Evolutionary conservation across 805 yeast genomes (phyloP), one percentile per base, ranked within the genome.

Genomic region (Kazachstania kunashirensis): DNA sequence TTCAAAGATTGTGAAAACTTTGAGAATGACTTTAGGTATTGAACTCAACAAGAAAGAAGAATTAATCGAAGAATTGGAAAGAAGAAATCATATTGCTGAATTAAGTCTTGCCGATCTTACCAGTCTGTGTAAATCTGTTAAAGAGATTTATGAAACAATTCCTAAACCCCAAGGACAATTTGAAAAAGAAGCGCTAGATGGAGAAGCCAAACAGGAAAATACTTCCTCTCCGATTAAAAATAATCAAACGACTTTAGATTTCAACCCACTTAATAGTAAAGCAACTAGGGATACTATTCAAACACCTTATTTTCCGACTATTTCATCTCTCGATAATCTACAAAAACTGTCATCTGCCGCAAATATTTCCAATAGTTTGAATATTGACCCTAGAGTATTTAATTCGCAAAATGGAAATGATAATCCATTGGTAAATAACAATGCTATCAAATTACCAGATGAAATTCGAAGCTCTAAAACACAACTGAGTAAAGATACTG

Each of bases 21-120:
- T 57, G 18, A 44, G 50, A 33, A 46, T 49, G 46, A 48, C 52
- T 3, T 35, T 53, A 16, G 49, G 55, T 29, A 39, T 54, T 15
- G 48, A 55, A 34, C 37, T 53, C 7, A 46, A 46, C 23, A 41
- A 46, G 12, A 40, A 46, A 19, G 42, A 45, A 18, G 42, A 36
- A 11, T 25, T 52, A 6, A 30, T 54, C 10, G 39, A 43, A 24
- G 47, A 47, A 18, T 26, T 55, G 23, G 46, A 47, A 23, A 32
- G 25, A 16, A 43, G 41, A 28, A 55, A 52, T 33, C 42, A 39
- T 29, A 14, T 55, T n/a, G 36, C 28, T 2, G 38, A 38, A 5
- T 34, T 50, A 5, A 27, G 40, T 18, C 33, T 36, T 2, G 31
- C 31, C 10, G 47, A 47, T 12, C 27, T 50, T 19, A 27, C 34